A percentile compares a stretch with the other conserved stretches of the same genome.
Conservation (phyloP, 768 basidiomycete genomes). For the Lentinus brumalis region DNA sequence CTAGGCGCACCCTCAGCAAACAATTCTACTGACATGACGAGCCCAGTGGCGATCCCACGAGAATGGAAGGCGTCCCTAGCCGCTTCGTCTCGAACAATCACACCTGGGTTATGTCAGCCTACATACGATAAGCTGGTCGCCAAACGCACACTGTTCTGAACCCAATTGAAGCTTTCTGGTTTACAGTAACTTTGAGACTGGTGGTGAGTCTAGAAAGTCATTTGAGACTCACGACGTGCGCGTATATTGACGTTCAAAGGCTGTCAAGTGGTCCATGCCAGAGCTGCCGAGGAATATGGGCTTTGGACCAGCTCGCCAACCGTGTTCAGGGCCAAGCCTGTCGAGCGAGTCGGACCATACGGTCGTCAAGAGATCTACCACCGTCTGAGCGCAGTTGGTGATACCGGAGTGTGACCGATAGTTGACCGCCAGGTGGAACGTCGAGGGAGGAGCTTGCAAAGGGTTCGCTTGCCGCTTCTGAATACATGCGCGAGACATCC, state of each 20-base stretch:
- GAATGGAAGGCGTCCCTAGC: conserved; percentile 48
- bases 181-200: too few relatives aligned
- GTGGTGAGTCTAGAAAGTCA: too few relatives aligned
- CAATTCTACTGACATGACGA: conserved; percentile 53
- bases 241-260: conserved; percentile 34
- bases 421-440: conserved; percentile 63
- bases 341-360: conserved; percentile 73
- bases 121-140: neutral
- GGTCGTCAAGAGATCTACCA: conserved; percentile 57
- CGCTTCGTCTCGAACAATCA: conserved; percentile 63
- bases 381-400: conserved; percentile 63
- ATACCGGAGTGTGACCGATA: conserved; percentile 76
- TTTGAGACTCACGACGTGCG: too few relatives aligned
- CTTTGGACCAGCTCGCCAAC: conserved; percentile 52
- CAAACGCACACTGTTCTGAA: too few relatives aligned
- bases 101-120: conserved; percentile 42
- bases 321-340: conserved; percentile 53
- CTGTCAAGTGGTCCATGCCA: conserved; percentile 24
- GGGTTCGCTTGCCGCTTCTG: neutral
- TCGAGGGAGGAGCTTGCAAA: conserved; percentile 20
- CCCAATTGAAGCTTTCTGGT: too few relatives aligned
- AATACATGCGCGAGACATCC: neutral
- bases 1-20: neutral
- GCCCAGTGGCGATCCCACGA: conserved; percentile 41
- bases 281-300: conserved; percentile 59